Percentiles rank a stretch among this genome's conserved stretches.
Evolutionary conservation across 306 rosid genomes (phyloP).

Genomic region (Pterocarpus santalinus): DNA sequence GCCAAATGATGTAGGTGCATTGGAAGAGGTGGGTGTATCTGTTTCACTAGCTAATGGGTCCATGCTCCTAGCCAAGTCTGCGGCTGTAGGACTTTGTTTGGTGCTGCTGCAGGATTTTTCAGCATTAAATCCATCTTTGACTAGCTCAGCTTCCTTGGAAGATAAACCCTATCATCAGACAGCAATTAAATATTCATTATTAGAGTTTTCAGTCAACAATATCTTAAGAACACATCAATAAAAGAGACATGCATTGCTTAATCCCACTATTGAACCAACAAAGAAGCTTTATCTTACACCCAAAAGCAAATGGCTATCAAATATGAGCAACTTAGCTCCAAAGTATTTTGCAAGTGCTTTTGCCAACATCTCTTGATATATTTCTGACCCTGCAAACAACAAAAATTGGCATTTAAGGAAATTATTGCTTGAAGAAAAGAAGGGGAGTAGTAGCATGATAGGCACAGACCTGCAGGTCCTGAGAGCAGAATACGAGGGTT

Average conservation of each 20-base stretch:
- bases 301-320: conserved; percentile 90
- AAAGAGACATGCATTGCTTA: conserved; percentile 30
- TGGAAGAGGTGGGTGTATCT: conserved; percentile 69
- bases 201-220: conserved; percentile 20
- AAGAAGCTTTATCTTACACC: conserved; percentile 77
- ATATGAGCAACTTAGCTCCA: conserved; percentile 87
- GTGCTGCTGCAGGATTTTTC: conserved; percentile 63
- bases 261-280: conserved; percentile 40
- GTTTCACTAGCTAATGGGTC: conserved; percentile 63
- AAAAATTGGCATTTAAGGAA: conserved; percentile 37
- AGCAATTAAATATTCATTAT: conserved; percentile 17
- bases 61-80: conserved; percentile 52
- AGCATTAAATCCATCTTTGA: conserved; percentile 71
- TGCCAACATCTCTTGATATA: conserved; percentile 90
- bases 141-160: conserved; percentile 87
- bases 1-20: conserved; percentile 55
- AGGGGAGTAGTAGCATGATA: conserved; percentile 14
- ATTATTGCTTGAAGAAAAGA: conserved; percentile 1
- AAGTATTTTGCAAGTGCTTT: conserved; percentile 85
- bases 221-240: conserved; percentile 21
- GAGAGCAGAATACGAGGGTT: conserved; percentile 91
- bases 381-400: conserved; percentile 75
- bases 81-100: conserved; percentile 61
- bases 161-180: conserved; percentile 76
- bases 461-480: conserved; percentile 85